Percentiles rank a stretch among this genome's conserved stretches.
Evolutionary conservation across 352 stramenopile species (phyloP).

Genomic region (Blastocystis sp.): DNA sequence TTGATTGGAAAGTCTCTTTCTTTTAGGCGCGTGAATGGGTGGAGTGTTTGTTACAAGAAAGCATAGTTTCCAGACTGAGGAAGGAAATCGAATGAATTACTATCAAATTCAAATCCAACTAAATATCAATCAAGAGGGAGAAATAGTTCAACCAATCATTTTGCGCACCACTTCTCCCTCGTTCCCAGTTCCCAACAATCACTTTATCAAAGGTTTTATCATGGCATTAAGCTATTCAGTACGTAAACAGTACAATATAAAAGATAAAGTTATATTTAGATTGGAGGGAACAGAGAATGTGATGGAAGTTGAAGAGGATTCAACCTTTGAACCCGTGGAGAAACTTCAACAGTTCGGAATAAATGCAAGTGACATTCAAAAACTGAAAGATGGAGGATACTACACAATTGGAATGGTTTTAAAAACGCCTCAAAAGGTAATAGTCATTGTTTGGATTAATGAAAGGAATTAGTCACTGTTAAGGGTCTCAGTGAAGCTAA

Average conservation of each 20-base stretch:
- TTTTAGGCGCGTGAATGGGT: no score
- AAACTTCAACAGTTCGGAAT: slow-evolving; percentile 82
- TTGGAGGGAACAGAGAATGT: slow-evolving; percentile 40
- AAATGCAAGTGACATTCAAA: slow-evolving; percentile 86
- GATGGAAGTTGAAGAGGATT: slow-evolving; percentile 39
- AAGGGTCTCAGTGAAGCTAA: slow-evolving; percentile 85
- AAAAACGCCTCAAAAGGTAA: slow-evolving; percentile 67
- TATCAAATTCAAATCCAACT: no score
- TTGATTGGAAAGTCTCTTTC: no score
- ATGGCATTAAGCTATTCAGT: slow-evolving; percentile 67
- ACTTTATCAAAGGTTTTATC: background rate
- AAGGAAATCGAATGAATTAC: no score
- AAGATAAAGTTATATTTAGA: background rate
- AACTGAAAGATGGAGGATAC: slow-evolving; percentile 85
- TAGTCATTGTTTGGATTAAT: background rate
- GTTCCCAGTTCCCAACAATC: background rate
- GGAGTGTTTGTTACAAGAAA: no score
- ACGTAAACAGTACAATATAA: slow-evolving; percentile 36
- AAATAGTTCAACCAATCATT: background rate
- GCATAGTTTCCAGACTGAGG: no score
- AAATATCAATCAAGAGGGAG: no score
- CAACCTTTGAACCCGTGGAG: slow-evolving; percentile 73
- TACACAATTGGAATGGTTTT: slow-evolving; percentile 84
- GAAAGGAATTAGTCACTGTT: slow-evolving; percentile 74
- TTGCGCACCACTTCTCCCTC: background rate